Base-by-base conservation (phyloP, 2,329 filamentous ascomycete genomes). In the Aspergillus proliferans region DNA sequence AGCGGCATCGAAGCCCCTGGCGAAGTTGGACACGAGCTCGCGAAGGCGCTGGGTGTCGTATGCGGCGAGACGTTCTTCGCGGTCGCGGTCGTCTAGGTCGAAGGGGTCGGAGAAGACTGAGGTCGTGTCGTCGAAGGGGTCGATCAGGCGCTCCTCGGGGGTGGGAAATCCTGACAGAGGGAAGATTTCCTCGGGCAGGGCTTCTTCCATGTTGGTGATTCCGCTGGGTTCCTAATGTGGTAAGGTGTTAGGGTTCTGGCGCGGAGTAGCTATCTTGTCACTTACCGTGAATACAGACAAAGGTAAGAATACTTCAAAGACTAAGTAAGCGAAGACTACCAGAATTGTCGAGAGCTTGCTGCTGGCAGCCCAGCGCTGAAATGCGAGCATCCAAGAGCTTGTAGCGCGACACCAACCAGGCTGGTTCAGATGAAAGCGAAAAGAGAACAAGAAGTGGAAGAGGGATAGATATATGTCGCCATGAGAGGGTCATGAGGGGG, bases 1-100 rank as follows among this genome's bases (percentile, higher is more conserved):
- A 18, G 48, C 45, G 4, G 57, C 55, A 36, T 60, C 55, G 38
- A 58, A 60, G 4, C 58, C 58, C 41, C 47, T 52, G 22, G 58
- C 53, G 34, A 60, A 53, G 6, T 51, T 45, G 18, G 38, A 43
- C 36, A 56, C 52, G 38, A 36, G 34, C 34, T 36, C 34, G 14
- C 34, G n/a, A 6, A 36, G 34, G 14, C 34, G 34, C n/a, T 36
- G 6, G 34, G 34, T 18, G 4, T 36, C 34, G 15, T 36, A 18
- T 8, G 34, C 34, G 34, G 34, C 34, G 15, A 36, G 14, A 18
- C 34, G 34, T 36, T 36, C 34, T 18, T 36, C 34, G 34, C 34
- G 34, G 34, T 36, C 34, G n/a, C 15, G 15, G 5, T 36, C 34
- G 34, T 36, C 34, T 18, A 36, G 34, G n/a, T 36, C 34, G 34